Evolutionary conservation across 306 rosid genomes (phyloP), one percentile per base, ranked within the genome.

Genomic region (Pyrus betulifolia): DNA sequence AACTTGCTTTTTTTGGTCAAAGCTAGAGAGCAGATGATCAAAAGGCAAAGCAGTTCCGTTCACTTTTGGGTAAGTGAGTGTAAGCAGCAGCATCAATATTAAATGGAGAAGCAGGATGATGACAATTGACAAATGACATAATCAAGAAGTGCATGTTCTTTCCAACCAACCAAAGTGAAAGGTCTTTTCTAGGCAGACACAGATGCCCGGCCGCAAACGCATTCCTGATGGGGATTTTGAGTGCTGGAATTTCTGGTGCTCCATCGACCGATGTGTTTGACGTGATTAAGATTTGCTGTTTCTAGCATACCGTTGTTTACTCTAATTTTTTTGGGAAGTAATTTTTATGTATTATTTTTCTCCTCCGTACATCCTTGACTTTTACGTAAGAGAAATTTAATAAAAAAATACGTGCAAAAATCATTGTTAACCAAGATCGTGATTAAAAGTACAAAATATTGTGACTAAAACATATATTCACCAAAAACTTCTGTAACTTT

Each of bases 131-230:
- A 58, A 22, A 38, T 38, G 9, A 7, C 42, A 35, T 1, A 38
- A 10, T 5, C 14, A 30, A 15, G 5, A 74, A 52, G 79, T 71
- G 69, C 45, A 71, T 68, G 73, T 51, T 51, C 66, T 78, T 74
- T 61, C 62, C 76, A 74, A 78, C 81, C 69, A 63, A 28, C 21
- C 68, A 27, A 72, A 66, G 74, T 72, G 82, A 49, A 55, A 46
- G 83, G 72, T 67, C 44, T 71, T 75, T 84, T 60, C 76, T 40
- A 55, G 78, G 58, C 79, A 33, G 81, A 67, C 83, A 78, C 75
- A 35, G 72, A 71, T 67, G 79, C 62, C 74, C 40, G 40, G 40
- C 40, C 40, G 72, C 74, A 51, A 71, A 60, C 67, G 69, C 40
- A n/a, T 27, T 76, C 18, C 35, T 75, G 74, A 54, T 35, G 65